Conservation (phyloP, 352 stramenopile species). For the Phytophthora pisi region DNA sequence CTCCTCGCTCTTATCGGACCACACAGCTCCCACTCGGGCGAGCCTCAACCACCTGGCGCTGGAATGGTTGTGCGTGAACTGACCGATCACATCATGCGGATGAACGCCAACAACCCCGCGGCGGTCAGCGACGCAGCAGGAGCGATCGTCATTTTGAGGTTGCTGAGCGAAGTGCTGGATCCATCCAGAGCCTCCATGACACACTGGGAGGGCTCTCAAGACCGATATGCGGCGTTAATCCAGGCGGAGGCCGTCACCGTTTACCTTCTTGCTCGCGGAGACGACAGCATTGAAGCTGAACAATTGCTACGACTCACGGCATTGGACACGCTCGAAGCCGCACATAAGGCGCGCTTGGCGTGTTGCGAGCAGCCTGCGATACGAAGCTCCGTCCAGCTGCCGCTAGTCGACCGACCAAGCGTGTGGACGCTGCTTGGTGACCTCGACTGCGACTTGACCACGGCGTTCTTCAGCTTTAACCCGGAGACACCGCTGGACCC, state of each 20-base stretch:
- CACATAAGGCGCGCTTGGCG: slow-evolving; percentile 19
- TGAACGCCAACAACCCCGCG: slow-evolving; percentile 38
- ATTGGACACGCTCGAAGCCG: slow-evolving; percentile 42
- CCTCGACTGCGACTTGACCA: slow-evolving; percentile 35
- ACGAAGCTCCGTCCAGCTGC: slow-evolving; percentile 14
- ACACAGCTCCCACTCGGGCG: slow-evolving; percentile 10
- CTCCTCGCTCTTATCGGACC: slow-evolving; percentile 41
- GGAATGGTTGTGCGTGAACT: slow-evolving; percentile 52
- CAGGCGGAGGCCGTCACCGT: slow-evolving; percentile 68
- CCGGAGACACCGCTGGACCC: neutral
- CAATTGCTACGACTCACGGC: slow-evolving; percentile 33
- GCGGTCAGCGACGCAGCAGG: slow-evolving; percentile 24
- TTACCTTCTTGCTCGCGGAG: slow-evolving; percentile 54
- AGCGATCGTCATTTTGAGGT: slow-evolving; percentile 35
- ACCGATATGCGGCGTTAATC: slow-evolving; percentile 53
- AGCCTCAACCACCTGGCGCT: slow-evolving; percentile 28
- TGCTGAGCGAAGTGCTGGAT: slow-evolving; percentile 47
- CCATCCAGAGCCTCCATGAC: slow-evolving; percentile 15
- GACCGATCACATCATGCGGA: slow-evolving; percentile 66
- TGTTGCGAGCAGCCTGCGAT: slow-evolving; percentile 10
- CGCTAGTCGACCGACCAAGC: slow-evolving; percentile 24
- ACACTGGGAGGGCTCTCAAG: slow-evolving; percentile 45
- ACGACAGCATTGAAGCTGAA: slow-evolving; percentile 42
- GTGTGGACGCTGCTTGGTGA: slow-evolving; percentile 33
- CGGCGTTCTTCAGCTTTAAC: slow-evolving; percentile 40